Percentiles rank a stretch among this genome's conserved stretches.
Evolutionary conservation across 164 flowering plant species (phyloP).

Genomic region (Vitis amurensis): DNA sequence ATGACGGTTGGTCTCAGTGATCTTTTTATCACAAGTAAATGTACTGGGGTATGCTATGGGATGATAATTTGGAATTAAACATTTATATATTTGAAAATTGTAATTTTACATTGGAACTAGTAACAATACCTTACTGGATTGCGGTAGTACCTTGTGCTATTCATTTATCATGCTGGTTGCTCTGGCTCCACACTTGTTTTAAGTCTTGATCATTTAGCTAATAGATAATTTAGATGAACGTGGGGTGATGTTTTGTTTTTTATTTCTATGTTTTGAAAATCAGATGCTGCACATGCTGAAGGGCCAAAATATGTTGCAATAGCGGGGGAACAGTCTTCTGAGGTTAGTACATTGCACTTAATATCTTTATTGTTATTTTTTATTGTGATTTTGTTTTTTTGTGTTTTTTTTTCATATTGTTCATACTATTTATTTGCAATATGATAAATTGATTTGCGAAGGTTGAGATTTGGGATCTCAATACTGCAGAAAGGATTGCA

Average conservation of each 20-base stretch:
- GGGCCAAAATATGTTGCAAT: slow-evolving; percentile 58
- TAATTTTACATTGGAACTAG: no score
- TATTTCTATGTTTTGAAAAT: background rate
- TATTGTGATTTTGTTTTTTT: background rate
- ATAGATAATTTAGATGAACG: background rate
- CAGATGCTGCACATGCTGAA: slow-evolving; percentile 28
- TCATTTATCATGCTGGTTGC: no score
- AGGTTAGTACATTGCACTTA: slow-evolving; percentile 37
- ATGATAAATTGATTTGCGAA: slow-evolving; percentile 26
- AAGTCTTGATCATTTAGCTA: background rate
- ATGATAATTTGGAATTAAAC: no score
- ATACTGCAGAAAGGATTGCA: slow-evolving; percentile 51
- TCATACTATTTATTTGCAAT: background rate
- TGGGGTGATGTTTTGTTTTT: background rate
- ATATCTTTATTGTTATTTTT: slow-evolving; percentile 5
- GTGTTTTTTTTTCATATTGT: background rate
- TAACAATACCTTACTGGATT: no score
- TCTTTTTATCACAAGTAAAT: no score
- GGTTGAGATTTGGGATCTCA: slow-evolving; percentile 95
- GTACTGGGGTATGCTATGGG: no score
- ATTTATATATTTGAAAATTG: no score
- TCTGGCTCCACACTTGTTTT: no score
- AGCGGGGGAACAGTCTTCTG: slow-evolving; percentile 73
- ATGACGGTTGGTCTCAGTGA: no score
- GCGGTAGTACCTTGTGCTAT: no score